A percentile compares a stretch with the other conserved stretches of the same genome.
Evolutionary conservation across 495 filamentous ascomycete genomes (phyloP).

Genomic region (Cercophora samala): DNA sequence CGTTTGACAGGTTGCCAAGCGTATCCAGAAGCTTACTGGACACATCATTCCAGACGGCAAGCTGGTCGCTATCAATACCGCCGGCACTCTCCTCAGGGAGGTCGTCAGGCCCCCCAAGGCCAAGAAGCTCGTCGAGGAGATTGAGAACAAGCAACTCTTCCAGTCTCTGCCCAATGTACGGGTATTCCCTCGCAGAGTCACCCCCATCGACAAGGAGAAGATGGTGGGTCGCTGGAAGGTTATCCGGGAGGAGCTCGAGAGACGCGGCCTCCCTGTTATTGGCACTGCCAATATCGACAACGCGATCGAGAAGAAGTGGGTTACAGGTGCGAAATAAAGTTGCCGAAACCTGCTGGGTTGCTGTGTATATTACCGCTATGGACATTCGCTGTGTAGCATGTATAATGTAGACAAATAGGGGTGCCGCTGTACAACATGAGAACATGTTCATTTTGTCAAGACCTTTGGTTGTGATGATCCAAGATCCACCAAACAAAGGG

Average conservation of each 20-base stretch:
- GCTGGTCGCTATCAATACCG: conserved; percentile 51
- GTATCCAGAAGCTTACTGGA: conserved; percentile 73
- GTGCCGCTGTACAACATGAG: background rate
- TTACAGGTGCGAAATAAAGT: conserved; percentile 19
- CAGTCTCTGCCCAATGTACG: conserved; percentile 64
- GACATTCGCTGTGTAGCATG: conserved; percentile 20
- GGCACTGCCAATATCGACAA: conserved; percentile 33
- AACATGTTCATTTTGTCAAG: background rate
- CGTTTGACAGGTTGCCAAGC: conserved; percentile 62
- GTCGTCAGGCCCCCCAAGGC: conserved; percentile 59
- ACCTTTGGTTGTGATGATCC: background rate
- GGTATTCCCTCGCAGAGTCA: conserved; percentile 57
- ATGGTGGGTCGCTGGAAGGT: conserved; percentile 80
- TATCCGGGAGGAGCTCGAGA: conserved; percentile 67
- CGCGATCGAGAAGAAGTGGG: conserved; percentile 33
- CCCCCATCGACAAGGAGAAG: conserved; percentile 66
- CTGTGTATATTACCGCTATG: conserved; percentile 4
- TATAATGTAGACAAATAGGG: conserved; percentile 25
- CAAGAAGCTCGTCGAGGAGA: conserved; percentile 47
- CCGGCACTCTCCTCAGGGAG: conserved; percentile 53
- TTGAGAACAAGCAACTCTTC: conserved; percentile 44
- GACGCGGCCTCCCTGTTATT: conserved; percentile 53
- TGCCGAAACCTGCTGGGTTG: background rate
- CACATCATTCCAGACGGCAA: conserved; percentile 66
- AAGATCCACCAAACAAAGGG: too few relatives aligned